Evolutionary conservation across 2,329 filamentous ascomycete genomes (phyloP).

Genomic region (Ascochyta fabae): DNA sequence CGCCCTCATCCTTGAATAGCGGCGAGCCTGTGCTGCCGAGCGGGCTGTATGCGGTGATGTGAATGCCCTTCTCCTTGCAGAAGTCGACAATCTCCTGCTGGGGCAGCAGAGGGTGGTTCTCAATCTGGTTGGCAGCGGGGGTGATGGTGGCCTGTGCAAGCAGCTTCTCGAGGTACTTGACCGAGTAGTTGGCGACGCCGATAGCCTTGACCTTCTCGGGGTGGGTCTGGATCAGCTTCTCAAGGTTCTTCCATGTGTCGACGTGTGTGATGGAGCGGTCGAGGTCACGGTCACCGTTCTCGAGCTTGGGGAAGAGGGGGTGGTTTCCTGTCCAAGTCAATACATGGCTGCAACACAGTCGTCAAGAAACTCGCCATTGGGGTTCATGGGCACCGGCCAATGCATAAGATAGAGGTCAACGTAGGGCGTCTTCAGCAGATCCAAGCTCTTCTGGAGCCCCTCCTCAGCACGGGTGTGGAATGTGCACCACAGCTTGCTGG

Average conservation of each 20-base stretch:
- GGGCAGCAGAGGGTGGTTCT: conserved; percentile 74
- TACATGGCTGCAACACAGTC: not conserved
- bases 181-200: conserved; percentile 58
- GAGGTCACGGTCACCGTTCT: conserved; percentile 77
- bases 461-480: conserved; percentile 74
- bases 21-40: conserved; percentile 58
- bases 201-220: conserved; percentile 57
- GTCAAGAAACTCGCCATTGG: conserved; percentile 59
- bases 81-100: conserved; percentile 75
- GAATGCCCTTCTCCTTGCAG: conserved; percentile 71
- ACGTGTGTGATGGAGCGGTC: conserved; percentile 72
- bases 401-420: conserved; percentile 84
- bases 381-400: conserved; percentile 84
- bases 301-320: conserved; percentile 75
- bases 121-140: conserved; percentile 74
- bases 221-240: conserved; percentile 61
- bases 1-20: conserved; percentile 55
- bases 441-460: conserved; percentile 74
- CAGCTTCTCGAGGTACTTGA: conserved; percentile 56
- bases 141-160: conserved; percentile 67
- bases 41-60: conserved; percentile 72
- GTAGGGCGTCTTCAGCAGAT: conserved; percentile 77
- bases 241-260: conserved; percentile 79
- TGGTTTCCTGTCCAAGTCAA: conserved; percentile 61
- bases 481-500: conserved; percentile 85